phyloP scores from a whole-genome alignment of 164 flowering plant genomes.

The Platanus orientalis region DNA sequence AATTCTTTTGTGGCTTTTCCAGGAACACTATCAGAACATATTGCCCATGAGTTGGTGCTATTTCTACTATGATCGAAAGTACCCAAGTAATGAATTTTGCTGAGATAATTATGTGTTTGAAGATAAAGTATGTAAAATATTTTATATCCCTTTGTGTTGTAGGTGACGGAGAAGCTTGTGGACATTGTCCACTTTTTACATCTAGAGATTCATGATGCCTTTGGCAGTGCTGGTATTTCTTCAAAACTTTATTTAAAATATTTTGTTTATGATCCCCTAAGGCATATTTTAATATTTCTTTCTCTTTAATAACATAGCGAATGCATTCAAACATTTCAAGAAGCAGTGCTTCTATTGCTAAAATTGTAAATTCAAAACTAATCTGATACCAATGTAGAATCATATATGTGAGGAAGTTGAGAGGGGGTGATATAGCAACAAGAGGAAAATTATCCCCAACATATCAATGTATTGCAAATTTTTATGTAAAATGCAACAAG shows the following conservation, averaged over 20 bases:
- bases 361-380: too few species aligned
- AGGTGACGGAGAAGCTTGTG: constrained; percentile 98
- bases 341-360: too few species aligned
- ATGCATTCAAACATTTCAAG: too few species aligned
- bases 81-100: background rate
- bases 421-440: too few species aligned
- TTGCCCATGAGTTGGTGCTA: background rate
- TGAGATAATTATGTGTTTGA: background rate
- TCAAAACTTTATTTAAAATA: too few species aligned
- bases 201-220: constrained; percentile 75
- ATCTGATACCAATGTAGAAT: background rate
- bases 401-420: constrained; percentile 2
- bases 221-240: constrained; percentile 66
- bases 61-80: background rate
- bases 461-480: too few species aligned
- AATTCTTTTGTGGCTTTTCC: background rate
- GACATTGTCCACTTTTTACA: constrained; percentile 81
- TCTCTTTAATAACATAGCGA: too few species aligned
- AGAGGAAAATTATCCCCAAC: too few species aligned
- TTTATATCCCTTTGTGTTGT: constrained; percentile 10
- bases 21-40: background rate
- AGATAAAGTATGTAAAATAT: background rate
- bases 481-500: too few species aligned
- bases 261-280: too few species aligned
- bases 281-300: too few species aligned